These are phyloP conservation scores for Ophiognomonia clavigignenti-juglandacearum DNA, from an alignment of 2,329 filamentous ascomycete species.

Conservation along the genomic window DNA sequence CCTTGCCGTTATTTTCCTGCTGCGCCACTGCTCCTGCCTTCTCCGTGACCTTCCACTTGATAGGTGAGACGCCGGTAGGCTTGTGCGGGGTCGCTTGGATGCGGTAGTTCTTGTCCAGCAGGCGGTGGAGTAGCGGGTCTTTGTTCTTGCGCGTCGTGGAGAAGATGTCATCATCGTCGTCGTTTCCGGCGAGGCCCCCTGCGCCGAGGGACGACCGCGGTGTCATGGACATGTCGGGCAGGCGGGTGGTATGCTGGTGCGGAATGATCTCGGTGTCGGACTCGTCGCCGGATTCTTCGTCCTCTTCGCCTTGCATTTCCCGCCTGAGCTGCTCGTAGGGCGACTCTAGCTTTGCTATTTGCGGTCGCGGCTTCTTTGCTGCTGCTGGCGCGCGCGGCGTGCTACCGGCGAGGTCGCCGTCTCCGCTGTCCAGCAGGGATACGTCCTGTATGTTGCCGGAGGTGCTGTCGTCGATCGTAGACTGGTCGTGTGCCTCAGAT, in stretches of 20 bases:
- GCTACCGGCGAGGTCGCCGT: constrained; percentile 58
- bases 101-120: constrained; percentile 95
- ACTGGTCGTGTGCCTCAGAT: constrained; percentile 23
- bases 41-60: constrained; percentile 34
- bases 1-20: constrained; percentile 25
- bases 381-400: constrained; percentile 60
- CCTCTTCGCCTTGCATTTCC: constrained; percentile 49
- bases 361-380: constrained; percentile 43
- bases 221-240: constrained; percentile 61
- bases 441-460: constrained; percentile 44
- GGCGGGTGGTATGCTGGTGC: constrained; percentile 46
- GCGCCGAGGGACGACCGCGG: constrained; percentile 51
- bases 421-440: constrained; percentile 60
- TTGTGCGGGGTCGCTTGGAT: constrained; percentile 87
- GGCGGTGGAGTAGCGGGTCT: constrained; percentile 80
- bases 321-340: constrained; percentile 71
- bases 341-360: constrained; percentile 64
- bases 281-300: constrained; percentile 18
- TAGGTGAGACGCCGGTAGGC: constrained; percentile 38
- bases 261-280: constrained; percentile 43
- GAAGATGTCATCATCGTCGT: constrained; percentile 18
- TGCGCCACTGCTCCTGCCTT: constrained; percentile 12
- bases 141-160: constrained; percentile 36
- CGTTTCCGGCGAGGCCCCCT: constrained; percentile 25
- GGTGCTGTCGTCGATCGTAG: constrained; percentile 27